A percentile compares a stretch with the other conserved stretches of the same genome.
Conservation (phyloP, 169 alveolate genomes). For the Pseudocohnilembus persalinus region DNA sequence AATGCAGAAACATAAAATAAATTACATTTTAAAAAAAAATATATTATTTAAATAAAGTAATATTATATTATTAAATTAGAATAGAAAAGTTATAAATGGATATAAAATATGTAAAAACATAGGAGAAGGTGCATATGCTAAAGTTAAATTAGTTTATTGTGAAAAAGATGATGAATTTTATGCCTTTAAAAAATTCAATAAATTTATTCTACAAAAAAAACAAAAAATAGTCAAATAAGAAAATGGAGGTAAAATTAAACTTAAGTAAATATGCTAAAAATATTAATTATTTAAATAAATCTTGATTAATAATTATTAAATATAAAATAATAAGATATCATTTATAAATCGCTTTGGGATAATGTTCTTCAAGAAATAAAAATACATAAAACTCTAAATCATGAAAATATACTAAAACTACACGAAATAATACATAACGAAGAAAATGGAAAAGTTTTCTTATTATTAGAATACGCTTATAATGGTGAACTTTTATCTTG, state of each 20-base stretch:
- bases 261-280: no score
- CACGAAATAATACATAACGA: background rate
- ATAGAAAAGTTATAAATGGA: background rate
- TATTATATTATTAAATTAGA: background rate
- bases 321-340: no score
- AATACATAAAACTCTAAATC: background rate
- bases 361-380: background rate
- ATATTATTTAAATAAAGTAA: no score
- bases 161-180: background rate
- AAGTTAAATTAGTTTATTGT: background rate
- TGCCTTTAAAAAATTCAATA: background rate
- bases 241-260: background rate
- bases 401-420: background rate
- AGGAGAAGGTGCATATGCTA: background rate
- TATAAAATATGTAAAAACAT: background rate
- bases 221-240: background rate
- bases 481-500: background rate
- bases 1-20: no score
- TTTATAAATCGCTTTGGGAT: background rate
- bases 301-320: background rate
- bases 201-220: no score
- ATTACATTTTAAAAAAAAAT: no score
- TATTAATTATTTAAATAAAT: no score
- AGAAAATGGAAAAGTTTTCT: background rate
- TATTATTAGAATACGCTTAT: background rate